Conservation (phyloP, 768 basidiomycete genomes). For the Rhizopogon rudus region DNA sequence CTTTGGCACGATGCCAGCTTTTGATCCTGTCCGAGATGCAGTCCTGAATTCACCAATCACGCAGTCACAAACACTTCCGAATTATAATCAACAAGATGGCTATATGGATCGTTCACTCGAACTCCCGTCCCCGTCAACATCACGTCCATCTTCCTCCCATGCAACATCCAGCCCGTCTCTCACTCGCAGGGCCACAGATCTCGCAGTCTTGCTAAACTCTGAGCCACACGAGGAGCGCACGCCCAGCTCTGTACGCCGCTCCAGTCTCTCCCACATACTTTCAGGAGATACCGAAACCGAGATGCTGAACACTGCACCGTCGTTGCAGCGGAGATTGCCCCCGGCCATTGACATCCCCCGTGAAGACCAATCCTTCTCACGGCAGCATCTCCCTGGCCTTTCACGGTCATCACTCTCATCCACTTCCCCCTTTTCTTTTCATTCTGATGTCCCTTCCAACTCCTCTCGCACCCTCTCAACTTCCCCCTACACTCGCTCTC, state of each 20-base stretch:
- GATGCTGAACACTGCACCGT: conserved; percentile 17
- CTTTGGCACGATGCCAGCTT: conserved; percentile 34
- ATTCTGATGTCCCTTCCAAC: conserved; percentile 12
- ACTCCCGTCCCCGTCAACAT: conserved; percentile 32
- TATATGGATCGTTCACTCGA: conserved; percentile 23
- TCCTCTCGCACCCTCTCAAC: conserved; percentile 21
- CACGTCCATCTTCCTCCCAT: conserved; percentile 30
- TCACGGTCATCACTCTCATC: conserved; percentile 15
- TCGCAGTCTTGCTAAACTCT: conserved; percentile 73
- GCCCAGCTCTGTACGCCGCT: conserved; percentile 33
- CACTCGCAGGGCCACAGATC: conserved; percentile 63
- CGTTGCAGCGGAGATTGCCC: conserved; percentile 27
- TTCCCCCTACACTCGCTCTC: conserved; percentile 24
- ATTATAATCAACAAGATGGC: conserved; percentile 16
- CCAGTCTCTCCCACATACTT: conserved; percentile 38
- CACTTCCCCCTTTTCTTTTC: conserved; percentile 14
- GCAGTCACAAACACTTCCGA: conserved; percentile 34
- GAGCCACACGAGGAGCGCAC: conserved; percentile 38
- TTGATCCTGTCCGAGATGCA: conserved; percentile 87
- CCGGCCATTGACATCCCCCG: conserved; percentile 28
- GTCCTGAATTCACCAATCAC: conserved; percentile 72
- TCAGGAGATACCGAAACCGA: conserved; percentile 25
- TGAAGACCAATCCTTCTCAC: conserved; percentile 25
- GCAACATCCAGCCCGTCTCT: conserved; percentile 41
- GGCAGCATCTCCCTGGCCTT: conserved; percentile 10